Conservation (phyloP, 208 protist genomes). For the Trypanosoma platydactyli region DNA sequence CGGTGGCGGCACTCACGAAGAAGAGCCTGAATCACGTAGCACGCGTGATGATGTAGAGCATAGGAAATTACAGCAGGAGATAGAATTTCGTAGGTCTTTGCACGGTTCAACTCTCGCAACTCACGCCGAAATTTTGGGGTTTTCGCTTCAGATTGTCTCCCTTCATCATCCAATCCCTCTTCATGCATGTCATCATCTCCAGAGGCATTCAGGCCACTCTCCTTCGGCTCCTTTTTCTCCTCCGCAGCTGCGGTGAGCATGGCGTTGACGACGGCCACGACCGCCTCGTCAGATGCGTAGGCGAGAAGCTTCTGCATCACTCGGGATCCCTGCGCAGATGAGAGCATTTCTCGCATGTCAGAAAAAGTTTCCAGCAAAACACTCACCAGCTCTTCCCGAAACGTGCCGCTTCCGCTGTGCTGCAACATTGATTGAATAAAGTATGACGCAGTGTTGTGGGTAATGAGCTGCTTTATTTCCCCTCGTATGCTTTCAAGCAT, state of each 20-base stretch:
- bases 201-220: constrained; percentile 4
- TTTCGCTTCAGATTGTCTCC: constrained; percentile 10
- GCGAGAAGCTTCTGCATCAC: constrained; percentile 87
- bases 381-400: constrained; percentile 46
- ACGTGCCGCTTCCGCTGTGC: constrained; percentile 33
- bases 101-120: constrained; percentile 63
- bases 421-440: constrained; percentile 77
- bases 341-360: constrained; percentile 52
- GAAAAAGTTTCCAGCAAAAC: constrained; percentile 40
- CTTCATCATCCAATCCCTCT: constrained; percentile 39
- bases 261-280: constrained; percentile 49
- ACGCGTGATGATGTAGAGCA: constrained; percentile 75
- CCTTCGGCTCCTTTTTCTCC: constrained; percentile 14
- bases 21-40: constrained; percentile 80
- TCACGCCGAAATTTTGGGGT: constrained; percentile 39
- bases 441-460: constrained; percentile 60
- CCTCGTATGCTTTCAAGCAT: constrained; percentile 38
- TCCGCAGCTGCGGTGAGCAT: constrained; percentile 34
- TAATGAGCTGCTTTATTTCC: constrained; percentile 47
- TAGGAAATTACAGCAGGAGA: constrained; percentile 72
- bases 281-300: constrained; percentile 60
- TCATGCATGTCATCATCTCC: constrained; percentile 41
- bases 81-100: constrained; percentile 60
- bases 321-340: constrained; percentile 74
- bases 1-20: constrained; percentile 69